These are phyloP conservation scores for Camellia japonica DNA, from an alignment of 148 eudicot species.

Conservation along the genomic window DNA sequence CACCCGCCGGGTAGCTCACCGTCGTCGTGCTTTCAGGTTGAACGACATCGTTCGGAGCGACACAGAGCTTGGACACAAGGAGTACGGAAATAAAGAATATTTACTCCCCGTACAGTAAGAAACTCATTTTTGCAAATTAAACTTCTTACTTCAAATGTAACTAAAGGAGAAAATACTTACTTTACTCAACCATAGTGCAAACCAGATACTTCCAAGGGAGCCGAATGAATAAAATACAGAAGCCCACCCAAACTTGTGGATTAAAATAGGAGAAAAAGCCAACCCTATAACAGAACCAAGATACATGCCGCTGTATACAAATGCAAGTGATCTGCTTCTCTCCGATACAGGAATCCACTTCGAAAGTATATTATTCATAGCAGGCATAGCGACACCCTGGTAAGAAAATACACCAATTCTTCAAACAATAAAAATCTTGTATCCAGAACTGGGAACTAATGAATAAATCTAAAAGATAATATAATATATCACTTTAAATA, in stretches of 20 bases:
- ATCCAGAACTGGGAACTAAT: not conserved
- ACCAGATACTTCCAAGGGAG: conserved; percentile 94
- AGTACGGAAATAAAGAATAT: too few species aligned
- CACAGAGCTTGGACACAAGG: too few species aligned
- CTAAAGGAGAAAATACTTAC: conserved; percentile 37
- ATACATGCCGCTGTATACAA: conserved; percentile 98
- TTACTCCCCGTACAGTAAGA: too few species aligned
- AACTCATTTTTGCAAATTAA: not conserved
- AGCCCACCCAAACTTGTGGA: conserved; percentile 91
- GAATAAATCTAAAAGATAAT: not conserved
- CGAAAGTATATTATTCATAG: conserved; percentile 91
- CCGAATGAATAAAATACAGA: conserved; percentile 94
- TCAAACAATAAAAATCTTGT: conserved; percentile 9
- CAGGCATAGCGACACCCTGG: conserved; percentile 99
- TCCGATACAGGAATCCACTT: conserved; percentile 98
- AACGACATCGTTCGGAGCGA: too few species aligned
- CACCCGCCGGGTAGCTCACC: too few species aligned
- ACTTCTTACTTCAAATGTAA: not conserved
- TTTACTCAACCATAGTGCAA: conserved; percentile 78
- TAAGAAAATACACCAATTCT: conserved; percentile 18
- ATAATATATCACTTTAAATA: not conserved
- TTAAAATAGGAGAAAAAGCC: conserved; percentile 82
- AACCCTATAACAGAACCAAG: conserved; percentile 96
- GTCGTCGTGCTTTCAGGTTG: too few species aligned
- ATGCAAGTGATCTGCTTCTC: conserved; percentile 94